These are phyloP conservation scores for Pythium utonaiense DNA, from an alignment of 352 stramenopile genomes.

Conservation along the genomic window DNA sequence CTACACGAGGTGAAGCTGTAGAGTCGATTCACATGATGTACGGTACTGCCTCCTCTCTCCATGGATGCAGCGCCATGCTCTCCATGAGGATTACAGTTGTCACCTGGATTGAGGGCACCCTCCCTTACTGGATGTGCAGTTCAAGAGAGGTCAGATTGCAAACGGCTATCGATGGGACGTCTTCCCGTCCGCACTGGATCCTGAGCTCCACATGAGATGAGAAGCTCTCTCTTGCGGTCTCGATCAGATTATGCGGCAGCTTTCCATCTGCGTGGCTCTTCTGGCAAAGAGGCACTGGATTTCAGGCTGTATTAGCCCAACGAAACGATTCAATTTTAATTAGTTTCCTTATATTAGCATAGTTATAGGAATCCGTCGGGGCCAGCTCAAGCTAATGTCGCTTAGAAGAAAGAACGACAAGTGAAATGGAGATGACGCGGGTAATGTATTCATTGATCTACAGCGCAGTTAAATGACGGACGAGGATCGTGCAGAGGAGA, in stretches of 20 bases:
- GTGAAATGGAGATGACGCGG: no score
- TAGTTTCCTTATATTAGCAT: no score
- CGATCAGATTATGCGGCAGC: background rate
- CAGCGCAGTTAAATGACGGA: background rate
- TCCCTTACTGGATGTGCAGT: background rate
- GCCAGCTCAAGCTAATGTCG: background rate
- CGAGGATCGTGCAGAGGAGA: background rate
- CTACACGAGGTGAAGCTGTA: no score
- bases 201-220: background rate
- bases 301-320: background rate
- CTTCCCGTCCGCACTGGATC: background rate
- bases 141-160: slow-evolving; percentile 1
- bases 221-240: no score
- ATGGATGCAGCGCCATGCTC: background rate
- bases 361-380: background rate
- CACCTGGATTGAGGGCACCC: no score
- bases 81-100: no score
- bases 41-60: background rate
- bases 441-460: background rate
- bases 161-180: background rate
- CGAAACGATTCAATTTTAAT: background rate
- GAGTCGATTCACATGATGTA: no score
- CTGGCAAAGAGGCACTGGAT: background rate
- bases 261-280: background rate
- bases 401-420: no score